Percentiles rank a stretch among this genome's conserved stretches.
phyloP scores from a whole-genome alignment of 208 protist genomes.

The Trypanosoma platydactyli region DNA sequence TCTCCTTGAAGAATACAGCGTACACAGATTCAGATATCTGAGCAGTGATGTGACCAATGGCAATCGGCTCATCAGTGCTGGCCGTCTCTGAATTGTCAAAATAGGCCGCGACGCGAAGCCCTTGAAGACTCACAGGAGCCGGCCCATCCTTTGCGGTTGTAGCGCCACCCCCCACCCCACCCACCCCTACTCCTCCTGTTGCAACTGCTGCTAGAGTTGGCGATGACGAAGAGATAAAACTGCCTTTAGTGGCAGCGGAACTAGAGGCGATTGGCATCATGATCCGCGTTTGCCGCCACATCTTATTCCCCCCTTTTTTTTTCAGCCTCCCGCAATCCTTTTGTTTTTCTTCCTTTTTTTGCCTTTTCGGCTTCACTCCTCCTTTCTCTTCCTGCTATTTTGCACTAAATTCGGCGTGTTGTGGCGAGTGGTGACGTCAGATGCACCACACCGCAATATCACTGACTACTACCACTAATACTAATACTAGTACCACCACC shows the following conservation, averaged over 20 bases:
- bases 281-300: conserved; percentile 6
- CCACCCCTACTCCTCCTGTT: conserved; percentile 6
- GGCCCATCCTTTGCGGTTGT: conserved; percentile 11
- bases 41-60: conserved; percentile 72
- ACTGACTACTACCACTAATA: neutral
- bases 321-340: neutral
- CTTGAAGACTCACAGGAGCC: conserved; percentile 49
- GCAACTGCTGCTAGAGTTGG: conserved; percentile 6
- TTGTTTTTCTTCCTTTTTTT: neutral
- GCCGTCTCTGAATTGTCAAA: conserved; percentile 44
- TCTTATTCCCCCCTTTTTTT: neutral
- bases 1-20: conserved; percentile 60
- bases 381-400: too few species aligned
- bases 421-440: too few species aligned
- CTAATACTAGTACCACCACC: neutral
- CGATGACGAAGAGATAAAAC: neutral
- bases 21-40: conserved; percentile 74
- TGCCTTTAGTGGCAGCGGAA: neutral
- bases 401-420: too few species aligned
- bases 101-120: conserved; percentile 55
- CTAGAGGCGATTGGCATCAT: conserved; percentile 10
- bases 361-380: too few species aligned
- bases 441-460: too few species aligned
- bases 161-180: neutral
- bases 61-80: conserved; percentile 70